A percentile compares a stretch with the other conserved stretches of the same genome.
Evolutionary conservation across 116 monocot species (phyloP).

Genomic region (Phalaenopsis hybrid): DNA sequence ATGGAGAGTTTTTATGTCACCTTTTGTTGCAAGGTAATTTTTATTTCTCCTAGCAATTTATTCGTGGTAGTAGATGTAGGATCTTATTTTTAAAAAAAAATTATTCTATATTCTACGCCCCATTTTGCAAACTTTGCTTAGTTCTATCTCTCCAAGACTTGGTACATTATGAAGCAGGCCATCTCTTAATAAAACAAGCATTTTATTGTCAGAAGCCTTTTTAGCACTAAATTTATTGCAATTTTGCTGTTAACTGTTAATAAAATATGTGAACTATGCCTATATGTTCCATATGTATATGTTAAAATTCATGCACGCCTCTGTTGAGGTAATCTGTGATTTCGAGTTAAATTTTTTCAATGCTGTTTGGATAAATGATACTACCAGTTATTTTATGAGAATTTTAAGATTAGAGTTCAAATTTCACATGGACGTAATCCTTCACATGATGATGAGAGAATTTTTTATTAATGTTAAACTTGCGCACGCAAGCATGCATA

Average conservation of each 20-base stretch:
- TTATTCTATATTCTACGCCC: neutral
- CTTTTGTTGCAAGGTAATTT: slow-evolving; percentile 53
- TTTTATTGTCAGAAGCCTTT: too few relatives aligned
- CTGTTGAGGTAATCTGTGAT: too few relatives aligned
- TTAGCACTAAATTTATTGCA: too few relatives aligned
- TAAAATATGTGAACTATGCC: neutral
- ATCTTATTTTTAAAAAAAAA: neutral
- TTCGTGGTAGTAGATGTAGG: neutral
- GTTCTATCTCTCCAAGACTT: neutral
- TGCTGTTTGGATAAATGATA: too few relatives aligned
- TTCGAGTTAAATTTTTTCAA: too few relatives aligned
- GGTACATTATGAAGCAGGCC: neutral
- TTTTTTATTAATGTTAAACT: too few relatives aligned
- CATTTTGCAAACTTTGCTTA: neutral
- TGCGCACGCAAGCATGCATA: too few relatives aligned
- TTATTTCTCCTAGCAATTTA: neutral
- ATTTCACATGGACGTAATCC: too few relatives aligned
- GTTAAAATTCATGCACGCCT: neutral
- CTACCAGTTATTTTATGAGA: too few relatives aligned
- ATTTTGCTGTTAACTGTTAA: neutral
- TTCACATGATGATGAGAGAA: too few relatives aligned
- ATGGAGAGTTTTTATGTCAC: slow-evolving; percentile 37
- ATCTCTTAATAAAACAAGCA: neutral
- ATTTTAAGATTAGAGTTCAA: too few relatives aligned
- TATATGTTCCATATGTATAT: neutral